Base-by-base conservation (phyloP, 345 rosid species). In the Eucalyptus marginata region DNA sequence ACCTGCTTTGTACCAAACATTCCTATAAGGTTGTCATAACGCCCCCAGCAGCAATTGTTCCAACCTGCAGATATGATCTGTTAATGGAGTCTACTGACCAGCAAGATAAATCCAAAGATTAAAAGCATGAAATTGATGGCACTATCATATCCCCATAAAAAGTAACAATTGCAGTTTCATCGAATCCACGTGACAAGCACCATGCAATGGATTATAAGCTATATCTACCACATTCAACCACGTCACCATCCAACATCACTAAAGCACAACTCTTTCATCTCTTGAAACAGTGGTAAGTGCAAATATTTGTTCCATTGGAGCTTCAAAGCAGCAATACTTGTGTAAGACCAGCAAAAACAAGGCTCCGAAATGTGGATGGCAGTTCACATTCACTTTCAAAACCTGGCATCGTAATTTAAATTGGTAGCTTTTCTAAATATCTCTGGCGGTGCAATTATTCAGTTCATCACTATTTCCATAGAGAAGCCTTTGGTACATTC, bases 41-140 rank as follows among this genome's bases (percentile, higher is more conserved):
- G 93, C 33, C 99, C 99, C 99, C 98, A 87, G 98, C 99, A 89
- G 95, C 99, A 87, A 97, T 95, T 58, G 97, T 93, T 89, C 99
- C 99, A 89, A 97, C 99, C 99, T 97, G 94, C 86, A 59, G 80
- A 88, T 25, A 90, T n/a, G 49, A 88, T 88, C 24, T 36, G 40
- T 51, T 88, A 13, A 29, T n/a, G 33, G 88, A 88, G 36, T n/a
- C 36, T 86, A 24, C 18, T 15, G 51, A 58, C 64, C 29, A 17
- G 49, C 80, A 88, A 71, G 81, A 71, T 71, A 20, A 71, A 71
- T 71, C 44, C 20, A 13, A 71, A 33, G 81, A 71, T 33, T 33
- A 71, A 33, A 85, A 85, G 86, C 56, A 85, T 27, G 56, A 85
- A 85, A 22, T 27, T 85, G 25, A 71, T 33, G 40, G 81, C 81